Percentiles rank a stretch among this genome's conserved stretches.
These are phyloP conservation scores for Pichia sp. DNA, from an alignment of 1,139 yeast genomes.

Conservation along the genomic window DNA sequence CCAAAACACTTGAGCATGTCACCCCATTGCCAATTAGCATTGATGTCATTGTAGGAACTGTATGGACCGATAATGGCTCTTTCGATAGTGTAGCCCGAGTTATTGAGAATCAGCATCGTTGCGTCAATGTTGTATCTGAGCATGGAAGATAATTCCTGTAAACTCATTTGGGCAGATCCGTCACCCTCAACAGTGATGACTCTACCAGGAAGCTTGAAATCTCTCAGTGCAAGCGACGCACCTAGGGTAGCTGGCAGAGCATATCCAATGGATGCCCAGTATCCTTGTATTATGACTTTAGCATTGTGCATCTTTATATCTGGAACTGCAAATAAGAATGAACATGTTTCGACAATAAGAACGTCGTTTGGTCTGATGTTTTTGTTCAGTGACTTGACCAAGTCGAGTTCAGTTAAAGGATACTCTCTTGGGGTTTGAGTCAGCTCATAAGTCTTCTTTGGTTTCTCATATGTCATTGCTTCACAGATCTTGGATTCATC, in stretches of 20 bases:
- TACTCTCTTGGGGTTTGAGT: slow-evolving; percentile 1
- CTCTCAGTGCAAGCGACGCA: slow-evolving; percentile 64
- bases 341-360: slow-evolving; percentile 72
- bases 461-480: slow-evolving; percentile 14
- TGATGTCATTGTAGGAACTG: slow-evolving; percentile 76
- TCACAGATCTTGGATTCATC: slow-evolving; percentile 35
- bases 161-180: slow-evolving; percentile 88
- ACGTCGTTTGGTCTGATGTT: slow-evolving; percentile 58
- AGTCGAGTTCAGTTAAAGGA: slow-evolving; percentile 24
- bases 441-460: slow-evolving; percentile 8
- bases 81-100: slow-evolving; percentile 83
- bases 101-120: slow-evolving; percentile 66
- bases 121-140: slow-evolving; percentile 60
- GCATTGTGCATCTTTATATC: slow-evolving; percentile 41
- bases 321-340: slow-evolving; percentile 66
- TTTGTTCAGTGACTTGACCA: slow-evolving; percentile 27
- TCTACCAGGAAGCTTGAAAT: slow-evolving; percentile 48
- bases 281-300: slow-evolving; percentile 54
- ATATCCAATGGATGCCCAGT: slow-evolving; percentile 81
- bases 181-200: slow-evolving; percentile 78
- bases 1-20: slow-evolving; percentile 65
- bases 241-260: slow-evolving; percentile 85
- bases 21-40: slow-evolving; percentile 76
- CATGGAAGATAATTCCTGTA: slow-evolving; percentile 71
- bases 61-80: slow-evolving; percentile 76